phyloP scores from a whole-genome alignment of 2,329 filamentous ascomycete species.

The Fusarium staphyleae region DNA sequence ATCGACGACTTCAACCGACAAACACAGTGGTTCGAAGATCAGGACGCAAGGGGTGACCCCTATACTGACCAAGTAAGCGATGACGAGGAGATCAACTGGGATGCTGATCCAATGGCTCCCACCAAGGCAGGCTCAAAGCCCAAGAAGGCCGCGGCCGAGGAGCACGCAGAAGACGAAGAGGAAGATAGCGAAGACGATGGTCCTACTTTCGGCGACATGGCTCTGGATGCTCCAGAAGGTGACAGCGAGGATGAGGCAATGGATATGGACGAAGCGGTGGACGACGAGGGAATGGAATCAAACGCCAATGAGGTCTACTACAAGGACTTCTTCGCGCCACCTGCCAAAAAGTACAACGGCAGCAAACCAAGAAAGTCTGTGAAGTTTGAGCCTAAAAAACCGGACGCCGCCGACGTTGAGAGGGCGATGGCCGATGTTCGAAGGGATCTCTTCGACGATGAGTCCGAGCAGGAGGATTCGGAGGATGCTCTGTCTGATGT shows the following conservation, averaged over 20 bases:
- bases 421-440: constrained; percentile 87
- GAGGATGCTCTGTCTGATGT: constrained; percentile 70
- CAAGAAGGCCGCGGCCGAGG: constrained; percentile 45
- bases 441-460: constrained; percentile 87
- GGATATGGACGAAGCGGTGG: constrained; percentile 57
- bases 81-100: constrained; percentile 89
- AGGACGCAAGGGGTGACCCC: constrained; percentile 79
- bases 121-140: constrained; percentile 43
- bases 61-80: constrained; percentile 79
- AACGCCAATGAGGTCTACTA: constrained; percentile 93
- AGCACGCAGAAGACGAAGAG: constrained; percentile 45
- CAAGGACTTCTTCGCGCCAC: constrained; percentile 92
- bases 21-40: constrained; percentile 86
- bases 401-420: constrained; percentile 73
- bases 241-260: constrained; percentile 69
- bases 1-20: constrained; percentile 98
- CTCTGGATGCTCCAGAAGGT: constrained; percentile 76
- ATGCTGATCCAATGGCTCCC: constrained; percentile 71
- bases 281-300: constrained; percentile 64
- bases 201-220: constrained; percentile 83
- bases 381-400: constrained; percentile 50
- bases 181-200: constrained; percentile 77
- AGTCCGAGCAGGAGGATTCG: constrained; percentile 69
- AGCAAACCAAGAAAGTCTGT: constrained; percentile 54
- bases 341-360: constrained; percentile 71